A percentile compares a stretch with the other conserved stretches of the same genome.
These are phyloP conservation scores for Closterium sp. DNA, from an alignment of 139 green algal species.

Conservation along the genomic window DNA sequence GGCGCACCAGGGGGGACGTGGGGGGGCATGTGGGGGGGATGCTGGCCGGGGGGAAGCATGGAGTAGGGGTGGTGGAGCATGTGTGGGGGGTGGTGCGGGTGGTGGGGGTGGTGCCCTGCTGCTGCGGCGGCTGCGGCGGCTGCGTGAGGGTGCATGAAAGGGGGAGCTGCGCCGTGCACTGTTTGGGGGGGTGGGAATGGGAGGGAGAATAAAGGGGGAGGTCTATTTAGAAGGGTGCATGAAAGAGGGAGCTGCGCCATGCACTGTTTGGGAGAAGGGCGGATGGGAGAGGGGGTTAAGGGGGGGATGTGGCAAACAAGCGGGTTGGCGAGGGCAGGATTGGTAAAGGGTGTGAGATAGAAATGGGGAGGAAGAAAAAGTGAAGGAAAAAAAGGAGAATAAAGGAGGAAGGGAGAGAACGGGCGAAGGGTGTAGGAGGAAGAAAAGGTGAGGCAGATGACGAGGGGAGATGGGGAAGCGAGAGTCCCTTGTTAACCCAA, in stretches of 20 bases:
- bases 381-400: neutral
- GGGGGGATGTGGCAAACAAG: neutral
- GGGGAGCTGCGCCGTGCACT: neutral
- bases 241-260: too few relatives aligned
- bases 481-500: too few relatives aligned
- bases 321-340: neutral
- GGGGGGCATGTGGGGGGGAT: neutral
- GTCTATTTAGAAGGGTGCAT: too few relatives aligned
- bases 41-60: neutral
- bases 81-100: neutral
- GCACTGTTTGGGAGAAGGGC: neutral
- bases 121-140: neutral
- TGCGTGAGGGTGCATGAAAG: neutral
- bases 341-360: neutral
- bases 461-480: too few relatives aligned
- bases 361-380: neutral
- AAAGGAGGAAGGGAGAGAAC: neutral
- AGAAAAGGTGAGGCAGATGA: too few relatives aligned
- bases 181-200: neutral
- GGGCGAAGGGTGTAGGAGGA: too few relatives aligned
- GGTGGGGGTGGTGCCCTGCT: neutral
- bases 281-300: neutral
- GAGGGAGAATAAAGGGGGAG: too few relatives aligned
- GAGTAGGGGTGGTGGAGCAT: slow-evolving; percentile 2
- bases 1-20: neutral